Evolutionary conservation across 192 early-diverging fungal species (phyloP), one percentile per base, ranked within the genome.

Genomic region (Paraglomus occultum): DNA sequence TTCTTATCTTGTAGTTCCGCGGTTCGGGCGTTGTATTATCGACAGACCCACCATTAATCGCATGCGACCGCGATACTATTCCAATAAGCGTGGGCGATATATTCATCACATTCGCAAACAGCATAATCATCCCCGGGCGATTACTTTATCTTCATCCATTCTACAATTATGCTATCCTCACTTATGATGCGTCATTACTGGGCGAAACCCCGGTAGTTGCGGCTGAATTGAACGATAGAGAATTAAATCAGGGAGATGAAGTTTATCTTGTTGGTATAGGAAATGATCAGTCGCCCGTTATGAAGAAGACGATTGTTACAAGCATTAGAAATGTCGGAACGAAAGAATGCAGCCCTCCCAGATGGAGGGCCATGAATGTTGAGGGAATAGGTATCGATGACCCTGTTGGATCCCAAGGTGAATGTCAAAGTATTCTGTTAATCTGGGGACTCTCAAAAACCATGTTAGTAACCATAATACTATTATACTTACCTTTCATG

Each of bases 21-120:
- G 95, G 94, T 9, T 83, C 86, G 0, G 92, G 92, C n/a, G 77
- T 94, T 8, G 82, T 95, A 4, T 80, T 96, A 0, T 91, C 94
- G 49, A 88, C 85, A 1, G 78, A 87, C 61, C 83, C 81, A 46
- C 94, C 94, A 6, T 73, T 98, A 48, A 90, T 96, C 23, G 82
- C 94, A 11, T 90, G 90, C 57, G 85, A 90, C 52, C 89, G 94
- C 17, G 87, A 90, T 62, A 90, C 91, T 17, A 87, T 98, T 9
- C 90, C 90, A 1, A 85, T 91, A 71, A 83, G 80, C 39, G 75
- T 93, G 53, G 91, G 93, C 39, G 91, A 94, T 60, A 81, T 95
- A 38, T 82, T 83, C 47, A 78, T 98, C 43, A 93, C 91, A 0
- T 88, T 98, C 75, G 93, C 89, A 49, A 91, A 94, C 71, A 88